Percentiles rank a stretch among this genome's conserved stretches.
phyloP scores from a whole-genome alignment of 2,329 filamentous ascomycete genomes.

The Ophiostoma tasmaniense region DNA sequence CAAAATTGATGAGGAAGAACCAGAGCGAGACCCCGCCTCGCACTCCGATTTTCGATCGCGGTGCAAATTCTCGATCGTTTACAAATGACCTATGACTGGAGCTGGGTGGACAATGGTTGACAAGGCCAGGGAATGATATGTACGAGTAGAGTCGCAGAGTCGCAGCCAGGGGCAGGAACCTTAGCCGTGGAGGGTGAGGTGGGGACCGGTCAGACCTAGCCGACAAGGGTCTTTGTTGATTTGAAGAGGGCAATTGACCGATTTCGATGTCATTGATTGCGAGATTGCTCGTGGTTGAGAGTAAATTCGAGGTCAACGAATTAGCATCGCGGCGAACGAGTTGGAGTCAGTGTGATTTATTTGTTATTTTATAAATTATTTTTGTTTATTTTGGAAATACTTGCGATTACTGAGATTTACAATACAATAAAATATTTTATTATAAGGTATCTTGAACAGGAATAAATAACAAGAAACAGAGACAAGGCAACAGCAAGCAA shows the following conservation, averaged over 20 bases:
- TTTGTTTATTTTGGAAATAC: no score
- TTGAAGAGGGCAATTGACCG: not conserved
- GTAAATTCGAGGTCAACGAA: not conserved
- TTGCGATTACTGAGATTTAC: no score
- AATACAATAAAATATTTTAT: no score
- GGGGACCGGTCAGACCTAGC: not conserved
- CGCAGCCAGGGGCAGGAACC: not conserved
- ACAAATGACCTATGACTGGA: not conserved
- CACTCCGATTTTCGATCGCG: not conserved
- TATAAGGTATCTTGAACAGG: no score
- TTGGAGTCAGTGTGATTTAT: no score
- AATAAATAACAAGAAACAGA: not conserved
- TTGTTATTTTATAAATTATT: no score
- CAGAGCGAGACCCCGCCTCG: not conserved
- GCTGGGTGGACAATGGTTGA: not conserved
- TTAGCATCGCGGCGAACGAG: not conserved
- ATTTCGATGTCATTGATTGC: not conserved
- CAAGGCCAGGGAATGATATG: not conserved
- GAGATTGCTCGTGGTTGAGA: not conserved
- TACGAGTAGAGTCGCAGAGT: not conserved
- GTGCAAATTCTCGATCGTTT: constrained; percentile 4
- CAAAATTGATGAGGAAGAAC: not conserved
- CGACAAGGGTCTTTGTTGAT: not conserved
- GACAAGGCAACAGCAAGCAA: not conserved
- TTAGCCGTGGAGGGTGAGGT: not conserved